Evolutionary conservation across 2,329 filamentous ascomycete genomes (phyloP).

Genomic region (Cercospora nicotianae): DNA sequence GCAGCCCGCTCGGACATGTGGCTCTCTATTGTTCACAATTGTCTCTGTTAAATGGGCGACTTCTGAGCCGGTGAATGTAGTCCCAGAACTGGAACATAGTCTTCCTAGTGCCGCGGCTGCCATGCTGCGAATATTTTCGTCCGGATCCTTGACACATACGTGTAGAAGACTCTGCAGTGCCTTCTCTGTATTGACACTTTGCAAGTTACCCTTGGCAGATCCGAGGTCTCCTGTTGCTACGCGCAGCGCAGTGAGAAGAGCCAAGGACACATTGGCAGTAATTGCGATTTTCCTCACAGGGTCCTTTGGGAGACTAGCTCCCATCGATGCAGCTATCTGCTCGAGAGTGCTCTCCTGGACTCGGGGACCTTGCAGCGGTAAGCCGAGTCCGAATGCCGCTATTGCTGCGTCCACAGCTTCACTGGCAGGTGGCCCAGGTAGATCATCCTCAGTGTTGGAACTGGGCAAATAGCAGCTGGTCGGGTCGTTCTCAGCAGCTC

Average conservation of each 20-base stretch:
- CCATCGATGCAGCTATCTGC: conserved; percentile 85
- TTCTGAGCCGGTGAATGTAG: conserved; percentile 82
- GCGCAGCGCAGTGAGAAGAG: conserved; percentile 75
- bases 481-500: conserved; percentile 86
- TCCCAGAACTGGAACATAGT: conserved; percentile 81
- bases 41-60: conserved; percentile 91
- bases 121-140: conserved; percentile 81
- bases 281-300: conserved; percentile 87
- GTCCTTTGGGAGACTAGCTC: conserved; percentile 79
- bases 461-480: conserved; percentile 68
- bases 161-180: conserved; percentile 67
- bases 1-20: conserved; percentile 88
- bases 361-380: conserved; percentile 84
- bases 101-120: conserved; percentile 83
- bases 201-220: conserved; percentile 70
- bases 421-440: conserved; percentile 77
- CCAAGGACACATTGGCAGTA: conserved; percentile 82
- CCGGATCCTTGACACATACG: conserved; percentile 75
- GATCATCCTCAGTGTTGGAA: conserved; percentile 28
- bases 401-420: conserved; percentile 95
- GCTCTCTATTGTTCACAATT: conserved; percentile 90
- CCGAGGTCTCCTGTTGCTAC: conserved; percentile 80
- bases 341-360: conserved; percentile 96
- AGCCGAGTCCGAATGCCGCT: conserved; percentile 84
- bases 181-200: conserved; percentile 74